Evolutionary conservation across 768 basidiomycete genomes (phyloP).

Genomic region (Mycena galericulata): DNA sequence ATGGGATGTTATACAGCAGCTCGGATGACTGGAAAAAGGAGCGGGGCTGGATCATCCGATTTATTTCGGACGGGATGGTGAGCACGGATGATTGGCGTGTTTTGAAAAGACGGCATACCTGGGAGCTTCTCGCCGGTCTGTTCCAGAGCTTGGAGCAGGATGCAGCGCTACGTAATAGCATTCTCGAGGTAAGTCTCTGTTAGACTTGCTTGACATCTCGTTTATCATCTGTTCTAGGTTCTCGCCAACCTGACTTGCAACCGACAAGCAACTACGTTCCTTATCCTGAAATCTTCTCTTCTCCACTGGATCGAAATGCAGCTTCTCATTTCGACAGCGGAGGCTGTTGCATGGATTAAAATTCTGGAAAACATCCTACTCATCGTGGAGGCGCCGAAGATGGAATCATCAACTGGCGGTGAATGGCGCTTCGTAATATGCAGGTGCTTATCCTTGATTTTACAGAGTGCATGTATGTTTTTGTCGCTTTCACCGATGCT

Average conservation of each 20-base stretch:
- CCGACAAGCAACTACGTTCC: constrained; percentile 72
- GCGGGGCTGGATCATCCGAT: constrained; percentile 88
- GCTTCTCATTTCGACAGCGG: constrained; percentile 52
- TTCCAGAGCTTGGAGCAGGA: constrained; percentile 78
- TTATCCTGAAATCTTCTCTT: constrained; percentile 78
- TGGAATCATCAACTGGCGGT: constrained; percentile 65
- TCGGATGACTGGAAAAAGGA: constrained; percentile 89
- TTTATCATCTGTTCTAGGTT: constrained; percentile 56
- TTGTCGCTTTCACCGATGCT: constrained; percentile 5
- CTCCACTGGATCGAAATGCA: constrained; percentile 90
- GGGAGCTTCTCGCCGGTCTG: constrained; percentile 87
- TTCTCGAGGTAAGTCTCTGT: constrained; percentile 69
- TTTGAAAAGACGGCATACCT: constrained; percentile 84
- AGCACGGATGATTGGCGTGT: constrained; percentile 85
- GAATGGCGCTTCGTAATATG: constrained; percentile 71
- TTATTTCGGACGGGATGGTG: constrained; percentile 85
- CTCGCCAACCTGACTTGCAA: constrained; percentile 82
- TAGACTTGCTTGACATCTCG: background rate
- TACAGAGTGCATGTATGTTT: constrained; percentile 49
- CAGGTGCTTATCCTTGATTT: constrained; percentile 60
- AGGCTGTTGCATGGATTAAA: constrained; percentile 71
- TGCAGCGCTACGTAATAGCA: constrained; percentile 60
- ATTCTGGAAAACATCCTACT: constrained; percentile 74
- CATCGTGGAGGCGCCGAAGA: constrained; percentile 59
- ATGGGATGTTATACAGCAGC: constrained; percentile 85